Evolutionary conservation across 2,329 filamentous ascomycete genomes (phyloP), one percentile per base, ranked within the genome.

Genomic region (Colletotrichum australisinense): DNA sequence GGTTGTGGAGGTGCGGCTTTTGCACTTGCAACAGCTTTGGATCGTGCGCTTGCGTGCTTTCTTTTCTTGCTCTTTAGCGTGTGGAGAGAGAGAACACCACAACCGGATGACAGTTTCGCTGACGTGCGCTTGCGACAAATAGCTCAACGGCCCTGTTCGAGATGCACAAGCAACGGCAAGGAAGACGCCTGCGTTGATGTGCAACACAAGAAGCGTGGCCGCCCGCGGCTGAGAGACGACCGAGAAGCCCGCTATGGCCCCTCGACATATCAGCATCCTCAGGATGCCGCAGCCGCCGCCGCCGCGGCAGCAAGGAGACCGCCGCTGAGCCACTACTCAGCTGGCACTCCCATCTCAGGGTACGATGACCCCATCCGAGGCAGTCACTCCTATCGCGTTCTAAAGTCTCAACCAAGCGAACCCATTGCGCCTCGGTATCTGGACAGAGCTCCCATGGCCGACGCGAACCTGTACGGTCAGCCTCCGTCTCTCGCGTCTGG

Each of bases 161-260:
- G 94, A 79, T 97, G 94, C 80, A 85, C 93, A 42, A 91, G 91
- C 78, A 94, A 94, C 79, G 93, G 93, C 73, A 97, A 96, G 78
- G 88, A 96, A 86, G 93, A 95, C 71, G 88, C 92, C 8, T 97
- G 94, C 79, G 87, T 94, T 77, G 94, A 97, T 82, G 94, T 97
- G 42, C 93, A 95, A 79, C 94, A 97, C 83, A 97, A 96, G 83
- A 97, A 96, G 81, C 87, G 94, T 77, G 94, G 94, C 55, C 89
- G 94, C 62, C 94, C 94, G 73, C 89, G 94, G 75, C 85, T 97
- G 76, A 90, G 94, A 77, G 94, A 96, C 79, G 93, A 94, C 73
- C 86, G 89, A 77, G 90, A 92, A 75, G 79, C 87, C 62, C 86
- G 90, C 75, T 91, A 88, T 77, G 90, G 92, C 72, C 80, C 84